Evolutionary conservation across 1,284 basidiomycete species (phyloP), one percentile per base, ranked within the genome.

Genomic region (Cystobasidium sp.): DNA sequence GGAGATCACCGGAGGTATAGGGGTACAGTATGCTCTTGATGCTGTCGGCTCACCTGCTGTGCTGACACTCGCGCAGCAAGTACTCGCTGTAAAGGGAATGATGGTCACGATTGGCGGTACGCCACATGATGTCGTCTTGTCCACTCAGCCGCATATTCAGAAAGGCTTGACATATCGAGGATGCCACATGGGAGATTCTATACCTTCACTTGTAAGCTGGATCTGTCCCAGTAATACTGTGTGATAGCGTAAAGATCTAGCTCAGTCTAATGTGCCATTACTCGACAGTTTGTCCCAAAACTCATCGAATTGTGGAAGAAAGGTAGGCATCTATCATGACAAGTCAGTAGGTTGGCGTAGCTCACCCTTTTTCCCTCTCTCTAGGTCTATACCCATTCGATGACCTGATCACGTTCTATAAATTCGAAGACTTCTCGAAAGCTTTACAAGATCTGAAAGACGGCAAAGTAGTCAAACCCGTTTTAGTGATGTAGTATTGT

Each of bases 401-500:
- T 22, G 63, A 73, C 6, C 51, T 73, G 0, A 46, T 73, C n/a
- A 22, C 62, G 7, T 73, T 65, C 41, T 73, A 73, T 20, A 51
- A 49, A 39, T 73, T 73, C 51, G 70, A 73, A 56, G 70, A 73
- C 37, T 66, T 65, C 52, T 24, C n/a, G 37, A 22, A 58, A 39
- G 70, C 70, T 18, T 58, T 73, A 9, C 61, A 67, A 18, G 70
- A 73, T 22, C 22, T 73, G 51, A 37, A 43, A n/a, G 22, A 53
- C n/a, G 70, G 70, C 1, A 73, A 73, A 52, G 63, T 52, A 37
- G 49, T 73, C 16, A 73, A 73, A 39, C 70, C 70, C 14, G 70
- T 73, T 1, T 49, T 73, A 6, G 53, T 66, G 0, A 69, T 73
- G 43, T 66, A 55, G 39, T 18, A 47, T 9, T 47, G 46, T 9